These are phyloP conservation scores for Salix viminalis DNA, from an alignment of 345 rosid genomes.

Conservation along the genomic window DNA sequence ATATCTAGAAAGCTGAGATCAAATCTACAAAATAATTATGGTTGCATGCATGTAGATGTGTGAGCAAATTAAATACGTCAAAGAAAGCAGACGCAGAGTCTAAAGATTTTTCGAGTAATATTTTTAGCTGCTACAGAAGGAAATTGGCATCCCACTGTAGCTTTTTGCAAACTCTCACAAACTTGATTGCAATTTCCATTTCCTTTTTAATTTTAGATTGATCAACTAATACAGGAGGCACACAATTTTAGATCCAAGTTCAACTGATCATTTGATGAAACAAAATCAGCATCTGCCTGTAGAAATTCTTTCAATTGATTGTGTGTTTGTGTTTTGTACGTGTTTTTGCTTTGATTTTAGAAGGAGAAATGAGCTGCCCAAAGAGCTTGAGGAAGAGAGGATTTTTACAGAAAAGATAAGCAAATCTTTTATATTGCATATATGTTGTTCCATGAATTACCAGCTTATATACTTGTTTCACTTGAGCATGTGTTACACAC, in stretches of 20 bases:
- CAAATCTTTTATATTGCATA: no score
- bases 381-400: no score
- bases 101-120: background rate
- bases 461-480: no score
- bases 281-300: background rate
- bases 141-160: background rate
- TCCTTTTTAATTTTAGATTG: background rate
- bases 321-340: no score
- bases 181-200: no score
- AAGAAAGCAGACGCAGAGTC: background rate
- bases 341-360: no score
- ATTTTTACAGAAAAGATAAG: no score
- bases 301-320: no score
- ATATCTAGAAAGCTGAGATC: background rate
- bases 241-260: background rate
- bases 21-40: background rate
- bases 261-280: background rate
- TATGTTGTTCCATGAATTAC: no score
- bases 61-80: background rate
- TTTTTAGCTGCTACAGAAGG: background rate
- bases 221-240: background rate
- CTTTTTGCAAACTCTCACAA: no score
- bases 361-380: no score
- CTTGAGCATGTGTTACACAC: no score
- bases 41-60: background rate